Base-by-base conservation (phyloP, 768 basidiomycete species). In the Rhodotorula kratochvilovae region DNA sequence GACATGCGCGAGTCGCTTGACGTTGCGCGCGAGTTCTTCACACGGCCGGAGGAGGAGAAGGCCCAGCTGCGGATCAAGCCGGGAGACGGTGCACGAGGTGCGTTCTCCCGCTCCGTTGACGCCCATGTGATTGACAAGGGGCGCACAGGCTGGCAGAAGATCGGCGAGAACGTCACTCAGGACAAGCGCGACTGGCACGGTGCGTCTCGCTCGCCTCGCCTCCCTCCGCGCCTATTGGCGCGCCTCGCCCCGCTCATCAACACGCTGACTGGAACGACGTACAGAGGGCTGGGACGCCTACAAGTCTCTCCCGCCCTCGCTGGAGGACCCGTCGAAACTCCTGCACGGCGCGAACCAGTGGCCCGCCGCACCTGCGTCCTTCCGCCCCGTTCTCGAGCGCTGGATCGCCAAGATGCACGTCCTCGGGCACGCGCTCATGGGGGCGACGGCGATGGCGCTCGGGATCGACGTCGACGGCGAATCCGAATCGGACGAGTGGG, bases 341-440 rank as follows among this genome's bases (percentile, higher is more conserved):
- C 80, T 94, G 0, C 88, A 89, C 86, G 92, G 92, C 21, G 86
- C 87, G 79, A 96, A 95, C 77, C 91, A 90, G 70, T 95, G 90
- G 89, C 92, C 92, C 0, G 74, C 77, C 5, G 70, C 85, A 5
- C 82, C 87, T 35, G 79, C 81, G 2, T 80, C 78, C 0, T 92
- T 93, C 77, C 82, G 80, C 67, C 82, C 84, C 48, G 87, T 84
- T 74, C 90, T 89, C 74, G 86, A 90, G 67, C 77, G 75, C 11
- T 91, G 62, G 61, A 82, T 89, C 5, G 85, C 86, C 76, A 92
- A 89, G 83, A 95, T 95, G 93, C 89, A 90, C 79, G 81, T 75
- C 6, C 82, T 95, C 5, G 93, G 93, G 5, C 76, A 90, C 78
- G 84, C 89, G 17, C 84, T 94, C 25, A 93, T 94, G 90, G 85